A percentile compares a stretch with the other conserved stretches of the same genome.
phyloP scores from a whole-genome alignment of 2,329 filamentous ascomycete genomes.

The Aureobasidium mangrovei region DNA sequence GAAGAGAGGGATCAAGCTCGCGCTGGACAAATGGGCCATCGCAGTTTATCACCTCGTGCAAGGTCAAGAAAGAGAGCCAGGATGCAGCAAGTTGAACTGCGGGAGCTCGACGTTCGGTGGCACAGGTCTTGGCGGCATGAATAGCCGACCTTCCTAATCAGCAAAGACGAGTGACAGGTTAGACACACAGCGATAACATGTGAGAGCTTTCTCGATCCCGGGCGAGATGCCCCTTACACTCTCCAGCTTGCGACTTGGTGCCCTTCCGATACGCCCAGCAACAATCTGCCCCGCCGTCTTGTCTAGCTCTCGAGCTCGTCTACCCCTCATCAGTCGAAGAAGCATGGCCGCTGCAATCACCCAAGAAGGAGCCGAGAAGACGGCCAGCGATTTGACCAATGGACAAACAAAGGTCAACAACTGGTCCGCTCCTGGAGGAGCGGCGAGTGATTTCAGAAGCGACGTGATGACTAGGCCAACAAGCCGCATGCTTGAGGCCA shows the following conservation, averaged over 20 bases:
- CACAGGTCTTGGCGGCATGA: not conserved
- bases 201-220: not conserved
- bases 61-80: too few relatives aligned
- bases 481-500: conserved; percentile 69
- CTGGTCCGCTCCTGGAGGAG: conserved; percentile 39
- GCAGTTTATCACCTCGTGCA: too few relatives aligned
- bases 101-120: not conserved
- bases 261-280: not conserved
- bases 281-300: not conserved
- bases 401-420: conserved; percentile 25
- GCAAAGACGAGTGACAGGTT: not conserved
- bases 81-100: too few relatives aligned
- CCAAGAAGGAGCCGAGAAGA: conserved; percentile 18
- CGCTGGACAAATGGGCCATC: too few relatives aligned
- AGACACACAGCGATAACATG: not conserved
- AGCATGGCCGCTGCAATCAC: conserved; percentile 12
- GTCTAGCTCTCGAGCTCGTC: not conserved
- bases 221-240: conserved; percentile 7
- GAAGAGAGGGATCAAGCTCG: too few relatives aligned
- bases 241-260: not conserved
- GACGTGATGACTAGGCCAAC: conserved; percentile 58
- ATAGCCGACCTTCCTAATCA: conserved; percentile 11
- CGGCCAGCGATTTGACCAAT: conserved; percentile 21
- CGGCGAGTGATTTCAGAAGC: conserved; percentile 49
- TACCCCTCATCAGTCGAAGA: not conserved